Percentiles rank a stretch among this genome's conserved stretches.
These are phyloP conservation scores for Cryptococcus sp. DNA, from an alignment of 1,284 basidiomycete species.

Conservation along the genomic window DNA sequence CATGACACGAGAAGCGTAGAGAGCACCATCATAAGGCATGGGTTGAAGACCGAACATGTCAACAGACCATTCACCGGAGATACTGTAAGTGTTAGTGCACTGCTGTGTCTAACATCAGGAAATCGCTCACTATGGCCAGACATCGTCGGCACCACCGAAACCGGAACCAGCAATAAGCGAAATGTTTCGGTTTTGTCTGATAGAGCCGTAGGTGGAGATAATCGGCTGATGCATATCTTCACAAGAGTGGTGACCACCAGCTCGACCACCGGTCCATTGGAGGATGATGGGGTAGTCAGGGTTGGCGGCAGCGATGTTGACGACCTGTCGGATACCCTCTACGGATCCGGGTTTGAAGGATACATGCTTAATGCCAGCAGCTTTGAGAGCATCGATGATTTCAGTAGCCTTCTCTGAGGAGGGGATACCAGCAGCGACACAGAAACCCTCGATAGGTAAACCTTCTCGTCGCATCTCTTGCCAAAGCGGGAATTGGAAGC, in stretches of 20 bases:
- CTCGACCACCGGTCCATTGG: slow-evolving; percentile 98
- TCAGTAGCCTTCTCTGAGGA: slow-evolving; percentile 88
- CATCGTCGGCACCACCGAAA: slow-evolving; percentile 89
- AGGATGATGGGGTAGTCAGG: slow-evolving; percentile 97
- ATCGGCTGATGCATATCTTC: slow-evolving; percentile 99
- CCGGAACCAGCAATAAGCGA: slow-evolving; percentile 92
- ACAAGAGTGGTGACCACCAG: slow-evolving; percentile 97
- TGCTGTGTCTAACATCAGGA: background rate
- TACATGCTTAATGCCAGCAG: slow-evolving; percentile 86
- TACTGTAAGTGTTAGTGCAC: slow-evolving; percentile 28
- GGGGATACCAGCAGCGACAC: slow-evolving; percentile 93
- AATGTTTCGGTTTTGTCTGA: slow-evolving; percentile 85
- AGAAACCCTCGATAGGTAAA: slow-evolving; percentile 93
- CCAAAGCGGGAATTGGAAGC: slow-evolving; percentile 96
- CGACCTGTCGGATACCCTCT: slow-evolving; percentile 93
- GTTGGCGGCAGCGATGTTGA: slow-evolving; percentile 91
- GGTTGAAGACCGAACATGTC: slow-evolving; percentile 75
- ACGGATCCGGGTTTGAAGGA: slow-evolving; percentile 97
- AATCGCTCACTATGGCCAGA: slow-evolving; percentile 73
- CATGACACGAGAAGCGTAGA: slow-evolving; percentile 96
- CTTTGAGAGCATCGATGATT: slow-evolving; percentile 73
- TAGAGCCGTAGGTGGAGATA: slow-evolving; percentile 80
- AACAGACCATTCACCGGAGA: slow-evolving; percentile 92
- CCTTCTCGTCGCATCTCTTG: slow-evolving; percentile 95
- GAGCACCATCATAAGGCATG: slow-evolving; percentile 99